Base-by-base conservation (phyloP, 352 stramenopile genomes). In the Phytophthora crassamura region DNA sequence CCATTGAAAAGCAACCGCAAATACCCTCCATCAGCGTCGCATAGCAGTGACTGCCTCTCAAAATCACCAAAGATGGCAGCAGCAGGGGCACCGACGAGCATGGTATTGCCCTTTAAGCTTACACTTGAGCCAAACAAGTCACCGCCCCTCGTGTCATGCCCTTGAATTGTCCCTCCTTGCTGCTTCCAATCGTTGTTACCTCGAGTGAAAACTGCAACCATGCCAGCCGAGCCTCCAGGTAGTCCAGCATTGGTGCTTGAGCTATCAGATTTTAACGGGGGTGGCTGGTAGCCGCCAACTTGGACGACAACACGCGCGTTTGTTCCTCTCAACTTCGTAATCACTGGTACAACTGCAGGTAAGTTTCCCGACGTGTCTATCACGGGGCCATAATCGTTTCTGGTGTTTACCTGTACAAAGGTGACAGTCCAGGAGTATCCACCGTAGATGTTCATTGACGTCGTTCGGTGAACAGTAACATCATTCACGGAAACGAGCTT, bases 351-450 rank as follows among this genome's bases (percentile, higher is more conserved):
- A 16, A 95, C 55, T 3, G 80, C 73, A n/a, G 87, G 85, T 36
- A 94, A 34, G 28, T 87, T 93, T 2, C 84, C 86, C 0, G 85
- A 86, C 1, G 72, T 84, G 45, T 93, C 85, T 8, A 86, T 34
- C 11, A 94, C 74, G 0, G 85, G 76, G 0, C 86, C 88, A 35
- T 91, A 94, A 12, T 86, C 68, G 38, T 90, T 92, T 48, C 75
- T 86, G 11, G 82, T 85, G 67, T 93, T 94, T 7, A 95, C 79
- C 49, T 90, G 65, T 3, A 91, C 35, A 53, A 95, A 95, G 11
- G 88, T 95, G 35, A 95, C 62, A 0, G 82, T 91, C 88, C 88
- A 95, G n/a, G 88, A 84, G 60, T 94, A 95, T 11, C 86, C 86
- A 14, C 86, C 88, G 43, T 75, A 90, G 3, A 42, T 43, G 41